These are phyloP conservation scores for Sarcomyxa edulis DNA, from an alignment of 768 basidiomycete species.

Conservation along the genomic window DNA sequence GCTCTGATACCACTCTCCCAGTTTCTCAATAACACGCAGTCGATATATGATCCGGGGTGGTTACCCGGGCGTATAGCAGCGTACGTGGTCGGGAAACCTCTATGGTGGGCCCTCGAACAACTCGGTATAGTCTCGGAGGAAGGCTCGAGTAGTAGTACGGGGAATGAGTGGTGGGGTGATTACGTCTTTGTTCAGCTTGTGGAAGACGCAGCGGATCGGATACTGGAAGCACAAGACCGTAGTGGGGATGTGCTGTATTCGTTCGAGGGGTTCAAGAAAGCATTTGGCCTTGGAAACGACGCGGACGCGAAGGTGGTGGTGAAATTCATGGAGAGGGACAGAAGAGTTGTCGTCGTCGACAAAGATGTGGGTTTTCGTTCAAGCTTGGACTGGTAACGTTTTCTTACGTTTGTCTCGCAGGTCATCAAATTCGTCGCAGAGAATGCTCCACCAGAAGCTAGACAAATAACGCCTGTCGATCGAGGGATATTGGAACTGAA, in stretches of 20 bases:
- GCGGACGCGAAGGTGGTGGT: slow-evolving; percentile 66
- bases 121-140: slow-evolving; percentile 71
- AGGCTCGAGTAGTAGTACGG: slow-evolving; percentile 20
- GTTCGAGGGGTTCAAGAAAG: slow-evolving; percentile 50
- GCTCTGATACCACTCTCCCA: slow-evolving; percentile 42
- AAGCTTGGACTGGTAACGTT: not conserved
- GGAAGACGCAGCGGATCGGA: slow-evolving; percentile 61
- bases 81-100: slow-evolving; percentile 68
- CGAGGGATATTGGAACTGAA: slow-evolving; percentile 78
- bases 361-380: slow-evolving; percentile 49
- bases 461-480: slow-evolving; percentile 72
- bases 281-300: slow-evolving; percentile 58
- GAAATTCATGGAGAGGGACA: slow-evolving; percentile 77
- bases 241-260: slow-evolving; percentile 58
- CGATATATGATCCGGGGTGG: slow-evolving; percentile 68
- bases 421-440: slow-evolving; percentile 74
- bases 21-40: slow-evolving; percentile 51
- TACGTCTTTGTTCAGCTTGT: slow-evolving; percentile 65
- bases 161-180: slow-evolving; percentile 55
- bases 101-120: slow-evolving; percentile 86
- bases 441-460: slow-evolving; percentile 25
- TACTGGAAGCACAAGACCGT: slow-evolving; percentile 36
- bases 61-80: slow-evolving; percentile 65
- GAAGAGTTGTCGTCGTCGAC: slow-evolving; percentile 53
- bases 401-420: slow-evolving; percentile 37